A percentile compares a stretch with the other conserved stretches of the same genome.
These are phyloP conservation scores for Aphanoascus verrucosus DNA, from an alignment of 2,329 filamentous ascomycete genomes.

Conservation along the genomic window DNA sequence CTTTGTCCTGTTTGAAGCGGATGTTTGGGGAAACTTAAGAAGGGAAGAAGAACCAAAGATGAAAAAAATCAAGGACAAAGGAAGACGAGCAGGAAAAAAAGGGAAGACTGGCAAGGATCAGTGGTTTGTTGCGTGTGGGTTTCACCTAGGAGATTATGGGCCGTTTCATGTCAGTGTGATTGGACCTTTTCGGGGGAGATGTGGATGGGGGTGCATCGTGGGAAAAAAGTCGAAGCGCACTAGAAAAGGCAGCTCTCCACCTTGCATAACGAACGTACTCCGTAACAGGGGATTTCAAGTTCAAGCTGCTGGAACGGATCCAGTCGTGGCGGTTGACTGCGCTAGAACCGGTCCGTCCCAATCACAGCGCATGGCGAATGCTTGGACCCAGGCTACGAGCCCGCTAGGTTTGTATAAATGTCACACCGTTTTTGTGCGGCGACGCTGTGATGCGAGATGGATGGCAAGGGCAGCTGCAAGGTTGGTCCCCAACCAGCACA, in stretches of 20 bases:
- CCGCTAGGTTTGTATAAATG: constrained; percentile 7
- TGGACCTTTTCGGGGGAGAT: constrained; percentile 5
- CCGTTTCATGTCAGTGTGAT: constrained; percentile 11
- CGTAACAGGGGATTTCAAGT: constrained; percentile 3
- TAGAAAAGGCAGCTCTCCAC: constrained; percentile 13
- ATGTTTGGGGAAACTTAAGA: constrained; percentile 5
- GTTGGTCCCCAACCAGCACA: not conserved
- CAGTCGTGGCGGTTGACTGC: constrained; percentile 5
- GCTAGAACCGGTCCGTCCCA: constrained; percentile 10
- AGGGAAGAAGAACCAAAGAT: constrained; percentile 8
- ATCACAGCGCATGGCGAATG: constrained; percentile 9
- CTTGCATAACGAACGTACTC: constrained; percentile 4
- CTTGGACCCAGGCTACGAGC: constrained; percentile 1
- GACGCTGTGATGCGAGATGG: not conserved
- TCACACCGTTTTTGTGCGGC: constrained; percentile 10
- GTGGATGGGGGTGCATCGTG: constrained; percentile 11
- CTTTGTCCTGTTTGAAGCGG: constrained; percentile 5
- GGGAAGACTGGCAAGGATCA: constrained; percentile 10
- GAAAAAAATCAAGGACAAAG: constrained; percentile 11
- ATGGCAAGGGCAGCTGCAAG: constrained; percentile 9
- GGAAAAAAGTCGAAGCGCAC: constrained; percentile 9
- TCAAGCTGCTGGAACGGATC: constrained; percentile 2
- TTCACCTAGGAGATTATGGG: constrained; percentile 13
- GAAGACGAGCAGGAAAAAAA: constrained; percentile 9
- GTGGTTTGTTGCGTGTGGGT: constrained; percentile 14